These are phyloP conservation scores for Bremia lactucae DNA, from an alignment of 352 stramenopile species.

Conservation along the genomic window DNA sequence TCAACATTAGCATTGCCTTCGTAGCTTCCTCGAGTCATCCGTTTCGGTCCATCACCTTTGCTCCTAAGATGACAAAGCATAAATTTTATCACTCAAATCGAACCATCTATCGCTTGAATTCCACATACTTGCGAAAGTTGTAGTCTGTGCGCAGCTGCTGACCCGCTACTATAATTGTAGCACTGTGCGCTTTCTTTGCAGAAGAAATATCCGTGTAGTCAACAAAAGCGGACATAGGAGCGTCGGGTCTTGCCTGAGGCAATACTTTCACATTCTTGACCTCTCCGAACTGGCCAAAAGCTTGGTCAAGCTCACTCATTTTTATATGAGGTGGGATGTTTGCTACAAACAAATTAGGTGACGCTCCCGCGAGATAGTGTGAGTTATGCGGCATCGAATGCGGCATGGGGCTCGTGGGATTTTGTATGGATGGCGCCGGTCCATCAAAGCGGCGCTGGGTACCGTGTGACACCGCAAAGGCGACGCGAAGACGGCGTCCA, in stretches of 20 bases:
- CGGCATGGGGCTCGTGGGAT: background rate
- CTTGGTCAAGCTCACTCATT: slow-evolving; percentile 44
- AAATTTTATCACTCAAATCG: background rate
- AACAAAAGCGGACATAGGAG: slow-evolving; percentile 54
- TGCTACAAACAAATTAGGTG: slow-evolving; percentile 45
- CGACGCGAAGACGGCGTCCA: slow-evolving; percentile 33
- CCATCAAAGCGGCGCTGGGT: slow-evolving; percentile 21
- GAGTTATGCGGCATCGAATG: slow-evolving; percentile 14
- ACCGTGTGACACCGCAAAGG: slow-evolving; percentile 28
- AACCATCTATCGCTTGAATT: background rate
- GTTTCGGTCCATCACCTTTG: slow-evolving; percentile 16
- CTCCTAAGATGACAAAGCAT: slow-evolving; percentile 4
- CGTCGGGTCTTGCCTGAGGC: slow-evolving; percentile 25
- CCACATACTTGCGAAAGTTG: slow-evolving; percentile 35
- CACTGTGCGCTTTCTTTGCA: slow-evolving; percentile 34
- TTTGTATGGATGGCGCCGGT: slow-evolving; percentile 3
- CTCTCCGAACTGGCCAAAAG: slow-evolving; percentile 46
- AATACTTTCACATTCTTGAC: slow-evolving; percentile 59
- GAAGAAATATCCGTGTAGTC: slow-evolving; percentile 35
- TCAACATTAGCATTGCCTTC: slow-evolving; percentile 11
- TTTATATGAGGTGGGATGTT: slow-evolving; percentile 58
- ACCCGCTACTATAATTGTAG: slow-evolving; percentile 30
- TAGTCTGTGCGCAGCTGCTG: slow-evolving; percentile 41
- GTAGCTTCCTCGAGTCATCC: slow-evolving; percentile 9
- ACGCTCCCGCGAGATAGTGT: slow-evolving; percentile 13